Evolutionary conservation across 2,329 filamentous ascomycete genomes (phyloP), one percentile per base, ranked within the genome.

Genomic region (Colletotrichum gloeosporioides): DNA sequence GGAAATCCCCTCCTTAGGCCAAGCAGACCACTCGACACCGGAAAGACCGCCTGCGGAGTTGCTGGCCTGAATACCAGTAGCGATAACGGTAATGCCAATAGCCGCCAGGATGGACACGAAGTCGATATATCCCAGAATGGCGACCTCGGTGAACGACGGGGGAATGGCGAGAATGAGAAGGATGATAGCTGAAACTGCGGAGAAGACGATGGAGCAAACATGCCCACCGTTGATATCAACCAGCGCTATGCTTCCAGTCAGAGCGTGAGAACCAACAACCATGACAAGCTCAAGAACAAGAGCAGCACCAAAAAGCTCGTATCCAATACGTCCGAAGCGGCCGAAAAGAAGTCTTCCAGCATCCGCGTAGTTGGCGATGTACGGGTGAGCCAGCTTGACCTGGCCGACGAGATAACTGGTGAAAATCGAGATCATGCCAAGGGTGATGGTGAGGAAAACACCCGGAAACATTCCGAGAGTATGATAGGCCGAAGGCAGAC

Each of bases 201-300:
- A 85, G 77, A 88, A 89, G 65, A 86, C 84, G 61, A 89, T 79
- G 25, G 86, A 86, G 83, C 88, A 89, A 27, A 83, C 80, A 31
- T 82, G 90, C 77, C 93, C 89, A 8, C 90, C 83, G 5, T 92
- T 92, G 67, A 95, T 86, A 62, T 89, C 91, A 79, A 92, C 92
- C 83, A 95, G 90, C 78, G 93, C 93, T 79, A 95, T 93, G 31
- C 89, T 90, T 78, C 94, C 94, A 0, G 93, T 94, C 77, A 95
- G 85, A 62, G 94, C 87, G 83, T 95, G 94, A n/a, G 92, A 93
- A 32, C 90, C 92, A 84, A 93, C 92, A 79, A 94, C 89, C 84
- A 95, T 94, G 75, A 93, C 85, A 39, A 95, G 86, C 82, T 94
- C 91, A 16, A 94, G 84, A 12, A 90, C 85, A 78, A 93, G 92